Base-by-base conservation (phyloP, 768 basidiomycete genomes). In the Leccinum aurantiacum region DNA sequence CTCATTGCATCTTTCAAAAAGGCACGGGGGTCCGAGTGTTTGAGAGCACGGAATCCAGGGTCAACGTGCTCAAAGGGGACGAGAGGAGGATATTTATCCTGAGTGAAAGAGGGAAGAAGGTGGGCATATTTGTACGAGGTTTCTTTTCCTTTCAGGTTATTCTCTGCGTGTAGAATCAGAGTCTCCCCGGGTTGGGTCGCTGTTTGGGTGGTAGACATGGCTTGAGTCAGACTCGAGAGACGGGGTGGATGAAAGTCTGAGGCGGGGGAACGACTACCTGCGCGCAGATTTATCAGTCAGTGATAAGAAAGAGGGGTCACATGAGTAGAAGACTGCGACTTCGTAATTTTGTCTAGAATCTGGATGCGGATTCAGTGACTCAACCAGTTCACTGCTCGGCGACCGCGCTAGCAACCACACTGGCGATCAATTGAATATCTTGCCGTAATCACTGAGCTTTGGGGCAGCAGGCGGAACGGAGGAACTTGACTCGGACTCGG, bases 1-100 rank as follows among this genome's bases (percentile, higher is more conserved):
- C 75, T 80, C 4, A 78, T 79, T 7, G 89, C 90, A 61, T 75
- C 75, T 10, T 84, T 78, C 3, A 93, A 78, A 76, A 93, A 93
- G 6, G 84, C 75, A 25, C 84, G 80, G 10, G 91, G 88, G 61
- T 91, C 82, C 1, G 80, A 69, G 66, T 89, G 89, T 38, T 72
- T 68, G 59, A 91, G 76, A 5, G 91, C 93, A 53, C 88, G 84
- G 29, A 72, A 71, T 3, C 86, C 92, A 4, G 93, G 91, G 76
- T 95, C 91, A 69, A 81, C 77, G 67, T 93, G 90, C 56, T 86
- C 82, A 73, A 88, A 93, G 2, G 88, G 84, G 14, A 79, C 79
- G 59, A 93, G 77, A 10, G 90, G 87, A 29, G 88, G 86, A 63
- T 88, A 88, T 24, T 76, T 76, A 59, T 83, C 79, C 38, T 76